These are phyloP conservation scores for Scheffersomyces coipomensis DNA, from an alignment of 805 yeast species.

Conservation along the genomic window DNA sequence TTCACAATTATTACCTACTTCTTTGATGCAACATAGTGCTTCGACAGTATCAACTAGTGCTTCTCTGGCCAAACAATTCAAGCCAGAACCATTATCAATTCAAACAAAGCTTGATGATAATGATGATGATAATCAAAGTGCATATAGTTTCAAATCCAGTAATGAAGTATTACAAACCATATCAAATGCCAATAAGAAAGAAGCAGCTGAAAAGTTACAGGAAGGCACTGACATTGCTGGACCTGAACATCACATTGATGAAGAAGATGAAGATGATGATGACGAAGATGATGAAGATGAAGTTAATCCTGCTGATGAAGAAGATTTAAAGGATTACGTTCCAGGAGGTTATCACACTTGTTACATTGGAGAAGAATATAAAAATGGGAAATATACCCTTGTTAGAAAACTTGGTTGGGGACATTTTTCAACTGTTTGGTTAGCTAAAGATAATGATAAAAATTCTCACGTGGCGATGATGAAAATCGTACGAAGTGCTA, in stretches of 20 bases:
- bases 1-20: constrained; percentile 17
- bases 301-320: constrained; percentile 62
- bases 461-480: constrained; percentile 84
- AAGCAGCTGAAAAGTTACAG: no score
- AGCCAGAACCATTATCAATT: constrained; percentile 36
- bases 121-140: background rate
- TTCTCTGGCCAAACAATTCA: constrained; percentile 32
- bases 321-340: constrained; percentile 78
- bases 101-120: constrained; percentile 29
- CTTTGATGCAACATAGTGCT: constrained; percentile 20
- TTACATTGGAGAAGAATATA: constrained; percentile 79
- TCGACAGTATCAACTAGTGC: constrained; percentile 32
- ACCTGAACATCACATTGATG: background rate
- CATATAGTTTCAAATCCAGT: background rate
- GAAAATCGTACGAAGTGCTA: constrained; percentile 90
- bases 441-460: constrained; percentile 60
- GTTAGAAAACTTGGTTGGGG: constrained; percentile 98
- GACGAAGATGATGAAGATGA: constrained; percentile 22
- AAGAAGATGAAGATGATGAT: constrained; percentile 16
- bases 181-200: no score
- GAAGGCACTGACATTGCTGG: background rate
- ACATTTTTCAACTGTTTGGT: constrained; percentile 94
- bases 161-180: no score
- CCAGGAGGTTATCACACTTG: constrained; percentile 98
- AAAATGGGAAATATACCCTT: constrained; percentile 70